Evolutionary conservation across 1,139 yeast species (phyloP), one percentile per base, ranked within the genome.

Genomic region (Zygosaccharomyces sapae): DNA sequence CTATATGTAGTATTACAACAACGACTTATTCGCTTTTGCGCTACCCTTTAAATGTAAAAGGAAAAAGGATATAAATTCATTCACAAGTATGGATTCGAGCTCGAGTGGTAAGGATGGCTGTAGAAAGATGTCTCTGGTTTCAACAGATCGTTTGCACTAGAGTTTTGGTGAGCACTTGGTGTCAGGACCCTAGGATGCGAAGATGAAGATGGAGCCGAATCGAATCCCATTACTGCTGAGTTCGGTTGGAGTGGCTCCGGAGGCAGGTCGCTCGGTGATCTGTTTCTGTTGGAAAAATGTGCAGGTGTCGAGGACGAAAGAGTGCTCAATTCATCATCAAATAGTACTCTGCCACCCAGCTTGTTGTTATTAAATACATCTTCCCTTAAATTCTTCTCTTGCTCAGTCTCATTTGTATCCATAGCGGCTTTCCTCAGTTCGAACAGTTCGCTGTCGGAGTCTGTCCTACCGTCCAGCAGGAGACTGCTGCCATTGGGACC

Each of bases 371-470:
- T 54, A 41, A 56, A 55, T 9, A 56, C 54, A 43, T 57, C 61
- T 25, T 57, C 58, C 27, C 65, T 54, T 10, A 53, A 48, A 25
- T 56, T 49, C 47, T 61, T 62, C 43, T 68, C 61, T 37, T 59
- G 54, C 22, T 60, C 63, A n/a, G 70, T 68, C 51, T 70, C 88
- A 63, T 83, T 88, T 6, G 90, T 88, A 58, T 79, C 86, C 79
- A 88, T 79, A 3, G 94, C 96, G 13, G 94, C 81, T 29, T 86
- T 92, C 46, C 96, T 96, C 53, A 90, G 75, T 3, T 95, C 97
- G 68, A 84, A 82, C 54, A 90, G 75, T 68, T 89, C 97, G 55
- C 86, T 77, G 56, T 83, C 88, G 43, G 72, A 66, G 53, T 77
- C 81, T 45, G 73, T 76, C 20, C 67, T 69, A 30, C 75, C 74